Percentiles rank a stretch among this genome's conserved stretches.
phyloP scores from a whole-genome alignment of 768 basidiomycete species.

The Naganishia onofrii region DNA sequence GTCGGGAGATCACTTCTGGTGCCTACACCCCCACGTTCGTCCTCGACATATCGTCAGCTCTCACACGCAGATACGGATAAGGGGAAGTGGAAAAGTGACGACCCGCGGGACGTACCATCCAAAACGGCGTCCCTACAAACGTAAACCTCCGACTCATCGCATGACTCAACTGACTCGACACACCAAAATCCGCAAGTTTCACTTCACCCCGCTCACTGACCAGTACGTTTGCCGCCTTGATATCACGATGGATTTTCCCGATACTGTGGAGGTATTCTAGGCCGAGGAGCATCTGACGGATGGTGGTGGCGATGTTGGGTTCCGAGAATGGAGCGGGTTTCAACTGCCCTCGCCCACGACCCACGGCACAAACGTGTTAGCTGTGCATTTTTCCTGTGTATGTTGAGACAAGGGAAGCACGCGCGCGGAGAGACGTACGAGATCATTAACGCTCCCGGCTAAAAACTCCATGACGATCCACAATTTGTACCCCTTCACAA shows the following conservation, averaged over 20 bases:
- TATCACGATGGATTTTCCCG: constrained; percentile 95
- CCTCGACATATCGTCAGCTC: constrained; percentile 14
- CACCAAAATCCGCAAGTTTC: constrained; percentile 97
- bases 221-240: constrained; percentile 95
- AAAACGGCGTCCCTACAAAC: constrained; percentile 67
- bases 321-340: constrained; percentile 89
- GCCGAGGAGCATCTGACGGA: constrained; percentile 85
- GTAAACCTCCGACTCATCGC: constrained; percentile 85
- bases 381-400: too few relatives aligned
- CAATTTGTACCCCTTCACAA: constrained; percentile 91
- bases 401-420: too few relatives aligned
- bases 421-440: not conserved
- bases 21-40: constrained; percentile 63
- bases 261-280: constrained; percentile 95
- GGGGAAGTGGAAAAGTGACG: not conserved
- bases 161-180: constrained; percentile 87
- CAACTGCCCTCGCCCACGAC: constrained; percentile 54
- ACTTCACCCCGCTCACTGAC: constrained; percentile 87
- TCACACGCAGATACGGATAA: not conserved
- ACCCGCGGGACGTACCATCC: constrained; percentile 35
- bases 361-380: too few relatives aligned
- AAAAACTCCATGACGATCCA: constrained; percentile 99
- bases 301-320: constrained; percentile 89
- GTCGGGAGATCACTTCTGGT: constrained; percentile 86
- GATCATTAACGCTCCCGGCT: constrained; percentile 59